Evolutionary conservation across 2,329 filamentous ascomycete species (phyloP), one percentile per base, ranked within the genome.

Genomic region (Cryphonectria naterciae): DNA sequence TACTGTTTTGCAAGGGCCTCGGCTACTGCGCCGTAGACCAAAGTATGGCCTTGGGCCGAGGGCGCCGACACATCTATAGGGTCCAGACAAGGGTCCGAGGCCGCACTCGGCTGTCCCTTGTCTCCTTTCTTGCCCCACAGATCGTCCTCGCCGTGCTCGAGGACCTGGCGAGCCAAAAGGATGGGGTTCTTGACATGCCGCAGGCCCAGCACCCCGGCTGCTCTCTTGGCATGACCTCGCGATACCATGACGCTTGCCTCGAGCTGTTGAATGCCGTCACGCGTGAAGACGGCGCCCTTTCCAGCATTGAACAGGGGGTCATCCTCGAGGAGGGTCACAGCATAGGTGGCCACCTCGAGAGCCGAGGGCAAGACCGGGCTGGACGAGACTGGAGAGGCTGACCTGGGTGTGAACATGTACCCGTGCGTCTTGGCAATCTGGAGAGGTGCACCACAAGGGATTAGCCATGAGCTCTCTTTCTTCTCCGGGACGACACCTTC

Each of bases 211-310:
- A 94, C 89, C 3, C 93, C 93, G 0, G 93, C 92, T 22, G 90
- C 93, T 49, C 93, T 88, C 83, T 97, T 97, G 56, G 89, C 86
- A 70, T 85, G 84, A 0, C 91, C 92, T 39, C 86, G 85, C 1
- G 91, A 92, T 0, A 97, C 92, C 94, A 97, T 97, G 67, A 97
- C 88, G 11, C 90, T 93, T 1, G 93, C 93, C 81, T 97, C 94
- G 73, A 97, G 89, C 82, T 97, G 93, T 79, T 95, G 94, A 73
- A 90, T 87, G 25, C 94, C 95, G 74, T 92, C 90, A 66, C 91
- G 89, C 0, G 93, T 97, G 80, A 97, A 97, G 28, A 97, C 94
- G 66, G 94, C 93, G 68, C 95, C 95, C 76, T 90, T 91, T 10
- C 90, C 94, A 70, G 90, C 90, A 82, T 97, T 97, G 86, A 96